Evolutionary conservation across 495 filamentous ascomycete genomes (phyloP), one percentile per base, ranked within the genome.

Genomic region (Niebla homalea): DNA sequence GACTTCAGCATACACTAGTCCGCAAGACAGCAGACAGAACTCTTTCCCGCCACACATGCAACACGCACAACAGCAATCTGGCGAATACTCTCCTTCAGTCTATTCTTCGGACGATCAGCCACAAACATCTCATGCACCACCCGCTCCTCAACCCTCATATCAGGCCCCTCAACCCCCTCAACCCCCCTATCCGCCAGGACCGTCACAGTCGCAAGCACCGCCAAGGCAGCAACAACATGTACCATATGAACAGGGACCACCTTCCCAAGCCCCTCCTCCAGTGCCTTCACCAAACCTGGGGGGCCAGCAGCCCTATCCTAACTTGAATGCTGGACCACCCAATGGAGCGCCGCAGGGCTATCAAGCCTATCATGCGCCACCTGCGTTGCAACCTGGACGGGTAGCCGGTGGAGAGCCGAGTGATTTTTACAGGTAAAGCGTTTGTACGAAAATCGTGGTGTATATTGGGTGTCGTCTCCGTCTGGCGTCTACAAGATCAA

Each of bases 1-100:
- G 29, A 88, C 87, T n/a, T 84, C 84, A 5, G 77, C 78, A 11
- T 93, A 92, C 55, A 84, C 90, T 59, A 86, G 84, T 5, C 87
- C 87, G 18, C 75, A 85, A 36, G 81, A 80, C 29, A 67, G 64
- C 47, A 64, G 62, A 37, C 73, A 78, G 0, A 62, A 64, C 29
- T 42, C 53, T 10, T 59, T 59, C 42, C 65, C 67, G 47, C 68
- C 65, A 40, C 69, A 67, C 40, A 64, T 65, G 48, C 69, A 67
- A 22, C 68, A 67, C 45, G 63, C 54, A 23, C 64, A 65, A 29
- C 64, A 63, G 18, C 58, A 60, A 26, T 60, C 59, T 45, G 59
- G 58, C 15, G 72, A 74, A 8, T 85, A 83, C 51, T 74, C 75
- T 6, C 71, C 77, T 4, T 76, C 80, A 4, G 65, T 67, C 45